phyloP scores from a whole-genome alignment of 1,284 basidiomycete genomes.

The Amylostereum areolatum region DNA sequence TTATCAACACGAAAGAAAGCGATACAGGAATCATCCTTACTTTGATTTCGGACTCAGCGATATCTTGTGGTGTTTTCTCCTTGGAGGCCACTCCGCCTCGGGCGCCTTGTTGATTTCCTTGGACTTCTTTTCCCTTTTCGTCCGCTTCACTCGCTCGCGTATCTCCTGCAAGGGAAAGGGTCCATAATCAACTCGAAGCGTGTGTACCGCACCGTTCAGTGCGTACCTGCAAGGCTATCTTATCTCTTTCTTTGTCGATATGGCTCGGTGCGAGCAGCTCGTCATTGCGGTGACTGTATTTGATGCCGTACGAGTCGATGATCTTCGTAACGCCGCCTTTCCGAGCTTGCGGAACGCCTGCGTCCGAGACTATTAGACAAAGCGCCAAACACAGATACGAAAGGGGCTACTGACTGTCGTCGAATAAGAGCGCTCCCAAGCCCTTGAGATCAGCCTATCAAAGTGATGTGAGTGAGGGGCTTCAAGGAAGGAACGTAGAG shows the following conservation, averaged over 20 bases:
- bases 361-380: constrained; percentile 1
- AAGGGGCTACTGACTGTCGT: constrained; percentile 60
- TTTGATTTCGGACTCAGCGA: constrained; percentile 41
- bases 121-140: constrained; percentile 19
- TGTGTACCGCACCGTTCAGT: not conserved
- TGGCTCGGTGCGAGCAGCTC: constrained; percentile 61
- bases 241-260: constrained; percentile 59
- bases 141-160: constrained; percentile 20
- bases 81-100: constrained; percentile 57
- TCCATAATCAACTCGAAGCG: not conserved
- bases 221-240: constrained; percentile 46
- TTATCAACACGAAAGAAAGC: constrained; percentile 6
- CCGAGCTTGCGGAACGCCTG: constrained; percentile 22
- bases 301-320: constrained; percentile 53
- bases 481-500: not conserved
- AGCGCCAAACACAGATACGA: not conserved
- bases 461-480: not conserved
- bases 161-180: constrained; percentile 16
- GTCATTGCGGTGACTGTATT: constrained; percentile 69
- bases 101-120: constrained; percentile 21
- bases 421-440: constrained; percentile 60
- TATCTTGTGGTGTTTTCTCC: constrained; percentile 49
- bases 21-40: constrained; percentile 28
- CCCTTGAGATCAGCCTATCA: constrained; percentile 52
- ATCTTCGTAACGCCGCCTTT: constrained; percentile 49